Evolutionary conservation across 768 basidiomycete species (phyloP), one percentile per base, ranked within the genome.

Genomic region (Macrolepiota albuminosa): DNA sequence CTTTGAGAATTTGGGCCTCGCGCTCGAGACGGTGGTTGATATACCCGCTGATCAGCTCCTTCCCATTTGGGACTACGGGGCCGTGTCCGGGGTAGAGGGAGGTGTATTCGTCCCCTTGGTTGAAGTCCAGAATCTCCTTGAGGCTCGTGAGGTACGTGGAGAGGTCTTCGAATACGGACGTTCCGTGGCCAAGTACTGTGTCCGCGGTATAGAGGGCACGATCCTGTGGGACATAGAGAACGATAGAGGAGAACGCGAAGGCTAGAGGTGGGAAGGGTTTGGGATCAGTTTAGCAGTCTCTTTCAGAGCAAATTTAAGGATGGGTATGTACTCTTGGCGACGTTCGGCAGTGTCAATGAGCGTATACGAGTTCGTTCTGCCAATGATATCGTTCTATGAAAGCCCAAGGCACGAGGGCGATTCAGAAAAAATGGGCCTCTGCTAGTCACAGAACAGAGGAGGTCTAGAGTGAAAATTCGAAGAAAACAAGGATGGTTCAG

Each of bases 61-160:
- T 71, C 6, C 89, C 91, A 14, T 90, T 77, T 7, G 71, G 61
- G 2, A 95, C 81, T 37, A 91, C 84, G 6, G 91, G 88, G 0
- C 96, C 96, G 63, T 98, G 96, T 0, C 85, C 94, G 0, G 95
- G 95, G 69, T 94, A 95, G n/a, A 98, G 76, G 18, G 66, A 64
- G 26, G 75, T 73, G 67, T 83, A 81, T 29, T 64, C 63, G 13
- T 60, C 63, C 8, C 67, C 66, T 26, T 69, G 56, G 9, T 73
- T 73, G 63, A 80, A 80, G n/a, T 71, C 67, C 18, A 85, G 74
- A 73, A 93, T 80, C 63, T 72, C 79, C 46, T 76, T 78, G 47
- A 96, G 79, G 60, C 85, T 87, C 5, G 74, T 61, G 26, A 95
- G 71, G 67, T 95, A 97, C 5, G 80, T 66, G 0, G 79, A 75